Base-by-base conservation (phyloP, 805 yeast genomes). In the Zygoascus biomembranicola region DNA sequence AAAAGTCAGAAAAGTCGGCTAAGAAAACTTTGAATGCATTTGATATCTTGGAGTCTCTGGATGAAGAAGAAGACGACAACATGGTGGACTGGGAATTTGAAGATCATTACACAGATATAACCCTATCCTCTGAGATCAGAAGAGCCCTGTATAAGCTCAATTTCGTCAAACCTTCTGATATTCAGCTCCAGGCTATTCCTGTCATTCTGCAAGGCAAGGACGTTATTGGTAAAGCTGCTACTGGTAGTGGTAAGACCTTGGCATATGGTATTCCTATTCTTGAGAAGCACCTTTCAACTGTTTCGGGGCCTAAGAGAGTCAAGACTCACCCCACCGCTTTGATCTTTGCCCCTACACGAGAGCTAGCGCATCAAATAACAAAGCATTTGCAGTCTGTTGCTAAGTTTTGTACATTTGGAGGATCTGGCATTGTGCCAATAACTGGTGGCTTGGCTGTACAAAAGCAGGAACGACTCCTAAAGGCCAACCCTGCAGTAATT, bases 381-480 rank as follows among this genome's bases (percentile, higher is more conserved):
- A 81, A 84, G 56, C 98, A 94, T 71, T 67, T 94, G 58, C 78
- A 80, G 32, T 48, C 53, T 43, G 68, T 55, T 37, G 69, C 84
- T 52, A 77, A 72, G 57, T 77, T 61, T 60, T 77, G 78, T 59
- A 85, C 81, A 16, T 73, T 77, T 53, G 66, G 77, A 1, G 73
- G 75, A 8, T 73, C 77, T 53, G 78, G 89, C 0, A 79, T 92
- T 49, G 77, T 89, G 10, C 78, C 90, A 44, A 72, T 94, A 43
- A 94, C 99, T 6, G 99, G 99, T 57, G 99, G 99, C 8, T 76
- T 94, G 39, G 85, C 98, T 1, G 85, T 90, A 58, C 96, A 88
- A 65, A 94, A 90, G 64, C 99, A 94, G 71, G 87, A 87, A 63
- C 78, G 99, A 66, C 69, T 87, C 54, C 72, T 94, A 51, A 73